Percentiles rank a stretch among this genome's conserved stretches.
phyloP scores from a whole-genome alignment of 2,329 filamentous ascomycete genomes.

The Pseudogymnoascus sp. region DNA sequence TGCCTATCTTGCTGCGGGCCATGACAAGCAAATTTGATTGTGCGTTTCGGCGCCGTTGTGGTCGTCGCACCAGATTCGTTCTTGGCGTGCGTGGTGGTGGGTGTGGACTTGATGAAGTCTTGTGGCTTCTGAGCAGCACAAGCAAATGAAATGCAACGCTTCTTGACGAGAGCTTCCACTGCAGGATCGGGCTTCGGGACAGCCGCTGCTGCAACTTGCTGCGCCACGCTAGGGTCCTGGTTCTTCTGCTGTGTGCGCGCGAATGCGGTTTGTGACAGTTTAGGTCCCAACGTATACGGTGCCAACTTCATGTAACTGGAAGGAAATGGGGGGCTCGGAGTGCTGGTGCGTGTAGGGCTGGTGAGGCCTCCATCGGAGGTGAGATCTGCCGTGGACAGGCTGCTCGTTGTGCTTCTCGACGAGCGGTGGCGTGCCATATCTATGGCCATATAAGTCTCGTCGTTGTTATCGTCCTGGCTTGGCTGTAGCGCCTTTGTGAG shows the following conservation, averaged over 20 bases:
- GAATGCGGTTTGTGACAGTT: slow-evolving; percentile 15
- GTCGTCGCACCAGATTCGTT: slow-evolving; percentile 31
- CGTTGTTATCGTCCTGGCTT: slow-evolving; percentile 42
- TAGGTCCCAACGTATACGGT: slow-evolving; percentile 22
- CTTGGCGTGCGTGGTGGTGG: slow-evolving; percentile 28
- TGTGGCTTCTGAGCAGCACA: slow-evolving; percentile 52
- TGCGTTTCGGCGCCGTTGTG: slow-evolving; percentile 39
- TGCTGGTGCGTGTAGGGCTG: slow-evolving; percentile 78
- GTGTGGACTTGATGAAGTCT: slow-evolving; percentile 28
- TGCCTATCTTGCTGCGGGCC: slow-evolving; percentile 34
- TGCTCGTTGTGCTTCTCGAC: slow-evolving; percentile 72
- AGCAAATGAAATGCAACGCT: slow-evolving; percentile 87
- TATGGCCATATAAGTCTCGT: slow-evolving; percentile 38
- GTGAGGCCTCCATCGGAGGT: slow-evolving; percentile 92
- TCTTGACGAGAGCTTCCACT: slow-evolving; percentile 61
- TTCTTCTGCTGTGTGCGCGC: slow-evolving; percentile 6
- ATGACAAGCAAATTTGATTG: slow-evolving; percentile 70
- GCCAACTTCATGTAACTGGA: slow-evolving; percentile 37
- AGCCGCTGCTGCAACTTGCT: slow-evolving; percentile 18
- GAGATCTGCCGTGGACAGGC: slow-evolving; percentile 77
- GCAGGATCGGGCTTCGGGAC: slow-evolving; percentile 42
- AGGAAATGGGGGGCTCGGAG: slow-evolving; percentile 77
- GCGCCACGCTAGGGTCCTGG: slow-evolving; percentile 18
- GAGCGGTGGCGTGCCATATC: slow-evolving; percentile 34
- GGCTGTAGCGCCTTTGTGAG: slow-evolving; percentile 76